Conservation (phyloP, 1,139 yeast species). For the Candida frijolesensis region DNA sequence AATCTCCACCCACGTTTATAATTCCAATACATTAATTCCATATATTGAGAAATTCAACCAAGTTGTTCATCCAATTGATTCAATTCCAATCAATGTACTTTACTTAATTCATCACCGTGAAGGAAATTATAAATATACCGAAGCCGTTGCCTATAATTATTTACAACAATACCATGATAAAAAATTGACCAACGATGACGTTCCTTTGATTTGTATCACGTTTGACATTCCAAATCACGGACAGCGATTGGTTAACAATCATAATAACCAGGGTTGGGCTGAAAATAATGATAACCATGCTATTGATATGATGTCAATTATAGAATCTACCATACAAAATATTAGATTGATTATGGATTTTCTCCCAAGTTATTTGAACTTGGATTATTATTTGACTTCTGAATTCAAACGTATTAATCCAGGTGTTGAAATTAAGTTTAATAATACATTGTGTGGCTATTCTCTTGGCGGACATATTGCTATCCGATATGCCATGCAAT, state of each 20-base stretch:
- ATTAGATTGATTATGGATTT: constrained; percentile 48
- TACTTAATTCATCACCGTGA: constrained; percentile 45
- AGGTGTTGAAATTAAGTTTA: constrained; percentile 21
- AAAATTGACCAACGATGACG: constrained; percentile 17
- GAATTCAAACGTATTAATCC: constrained; percentile 23
- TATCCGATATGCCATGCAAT: constrained; percentile 46
- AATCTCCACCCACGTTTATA: constrained; percentile 36
- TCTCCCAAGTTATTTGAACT: constrained; percentile 47
- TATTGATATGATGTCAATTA: constrained; percentile 51
- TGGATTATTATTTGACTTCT: constrained; percentile 31
- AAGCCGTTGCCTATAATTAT: constrained; percentile 32
- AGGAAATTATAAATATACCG: constrained; percentile 31
- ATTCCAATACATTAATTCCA: constrained; percentile 26
- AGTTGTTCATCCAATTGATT: constrained; percentile 18
- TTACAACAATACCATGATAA: constrained; percentile 28
- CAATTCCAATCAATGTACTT: constrained; percentile 38
- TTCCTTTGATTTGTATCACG: constrained; percentile 49
- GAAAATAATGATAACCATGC: constrained; percentile 48
- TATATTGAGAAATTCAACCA: constrained; percentile 25
- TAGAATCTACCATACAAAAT: constrained; percentile 56
- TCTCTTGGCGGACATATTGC: constrained; percentile 66
- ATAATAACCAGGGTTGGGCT: constrained; percentile 46
- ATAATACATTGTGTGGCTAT: constrained; percentile 51
- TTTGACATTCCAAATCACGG: constrained; percentile 71
- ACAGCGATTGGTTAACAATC: constrained; percentile 36